Conservation (phyloP, 2,329 filamentous ascomycete genomes). For the Aspergillus calidoustus region DNA sequence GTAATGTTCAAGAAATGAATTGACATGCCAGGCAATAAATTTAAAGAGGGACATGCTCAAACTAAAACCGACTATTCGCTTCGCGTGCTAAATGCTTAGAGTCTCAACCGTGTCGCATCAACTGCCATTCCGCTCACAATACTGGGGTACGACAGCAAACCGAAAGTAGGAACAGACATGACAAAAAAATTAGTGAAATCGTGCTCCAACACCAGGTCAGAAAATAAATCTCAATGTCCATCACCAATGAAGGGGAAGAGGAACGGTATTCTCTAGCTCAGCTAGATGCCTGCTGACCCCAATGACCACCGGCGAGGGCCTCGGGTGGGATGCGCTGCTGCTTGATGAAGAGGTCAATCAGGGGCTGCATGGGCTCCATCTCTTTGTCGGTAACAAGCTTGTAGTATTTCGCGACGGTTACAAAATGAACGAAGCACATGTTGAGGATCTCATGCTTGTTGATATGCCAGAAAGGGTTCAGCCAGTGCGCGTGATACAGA, state of each 20-base stretch:
- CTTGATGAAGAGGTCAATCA: slow-evolving; percentile 89
- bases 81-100: slow-evolving; percentile 44
- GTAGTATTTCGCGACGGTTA: slow-evolving; percentile 77
- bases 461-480: slow-evolving; percentile 81
- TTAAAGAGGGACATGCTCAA: slow-evolving; percentile 22
- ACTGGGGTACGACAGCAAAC: slow-evolving; percentile 19
- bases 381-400: slow-evolving; percentile 87
- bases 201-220: slow-evolving; percentile 41
- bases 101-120: slow-evolving; percentile 30
- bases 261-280: slow-evolving; percentile 27
- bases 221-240: slow-evolving; percentile 23
- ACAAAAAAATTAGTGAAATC: slow-evolving; percentile 24
- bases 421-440: slow-evolving; percentile 85
- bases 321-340: slow-evolving; percentile 85
- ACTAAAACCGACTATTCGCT: slow-evolving; percentile 34
- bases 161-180: slow-evolving; percentile 16
- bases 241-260: slow-evolving; percentile 22
- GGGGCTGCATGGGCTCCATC: slow-evolving; percentile 91
- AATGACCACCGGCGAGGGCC: slow-evolving; percentile 48
- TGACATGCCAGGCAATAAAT: slow-evolving; percentile 10
- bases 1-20: slow-evolving; percentile 3
- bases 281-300: slow-evolving; percentile 43
- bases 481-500: slow-evolving; percentile 95
- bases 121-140: slow-evolving; percentile 25
- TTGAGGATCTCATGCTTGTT: slow-evolving; percentile 74